phyloP scores from a whole-genome alignment of 345 rosid species.

The Raphanus raphanistrum region DNA sequence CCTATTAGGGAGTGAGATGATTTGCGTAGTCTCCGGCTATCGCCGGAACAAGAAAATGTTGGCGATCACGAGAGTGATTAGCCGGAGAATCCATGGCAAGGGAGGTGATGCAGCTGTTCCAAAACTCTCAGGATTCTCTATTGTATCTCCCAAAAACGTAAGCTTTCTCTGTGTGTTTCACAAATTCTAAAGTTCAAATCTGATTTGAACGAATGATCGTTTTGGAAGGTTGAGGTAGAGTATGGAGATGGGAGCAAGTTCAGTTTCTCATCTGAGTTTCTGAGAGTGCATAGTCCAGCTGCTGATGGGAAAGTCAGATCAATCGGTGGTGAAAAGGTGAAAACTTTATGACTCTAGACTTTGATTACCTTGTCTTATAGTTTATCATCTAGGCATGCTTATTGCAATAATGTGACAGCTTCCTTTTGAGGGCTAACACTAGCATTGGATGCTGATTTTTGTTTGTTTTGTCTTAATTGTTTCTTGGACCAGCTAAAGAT shows the following conservation, averaged over 20 bases:
- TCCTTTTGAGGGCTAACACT: background rate
- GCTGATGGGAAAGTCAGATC: conserved; percentile 89
- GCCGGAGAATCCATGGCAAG: conserved; percentile 44
- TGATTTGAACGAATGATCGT: conserved; percentile 19
- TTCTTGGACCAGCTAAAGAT: background rate
- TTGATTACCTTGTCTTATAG: background rate
- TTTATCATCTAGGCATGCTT: background rate
- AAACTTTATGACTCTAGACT: background rate
- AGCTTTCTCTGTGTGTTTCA: conserved; percentile 5
- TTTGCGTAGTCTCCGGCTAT: conserved; percentile 14
- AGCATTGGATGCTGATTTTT: conserved; percentile 26
- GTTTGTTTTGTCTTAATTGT: conserved; percentile 20
- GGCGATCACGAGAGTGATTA: conserved; percentile 40
- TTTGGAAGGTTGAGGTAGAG: conserved; percentile 72
- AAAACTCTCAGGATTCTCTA: conserved; percentile 53
- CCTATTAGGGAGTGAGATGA: background rate
- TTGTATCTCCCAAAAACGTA: conserved; percentile 63
- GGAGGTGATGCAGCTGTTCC: conserved; percentile 36
- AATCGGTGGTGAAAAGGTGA: conserved; percentile 83
- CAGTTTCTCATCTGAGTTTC: conserved; percentile 70
- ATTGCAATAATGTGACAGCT: conserved; percentile 24
- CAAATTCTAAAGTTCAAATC: background rate
- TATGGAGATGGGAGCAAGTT: conserved; percentile 64
- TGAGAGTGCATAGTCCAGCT: conserved; percentile 82
- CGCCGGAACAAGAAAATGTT: conserved; percentile 27